A percentile compares a stretch with the other conserved stretches of the same genome.
Evolutionary conservation across 176 grass and related monocot species (phyloP).

Genomic region (Aegilops umbellulata): DNA sequence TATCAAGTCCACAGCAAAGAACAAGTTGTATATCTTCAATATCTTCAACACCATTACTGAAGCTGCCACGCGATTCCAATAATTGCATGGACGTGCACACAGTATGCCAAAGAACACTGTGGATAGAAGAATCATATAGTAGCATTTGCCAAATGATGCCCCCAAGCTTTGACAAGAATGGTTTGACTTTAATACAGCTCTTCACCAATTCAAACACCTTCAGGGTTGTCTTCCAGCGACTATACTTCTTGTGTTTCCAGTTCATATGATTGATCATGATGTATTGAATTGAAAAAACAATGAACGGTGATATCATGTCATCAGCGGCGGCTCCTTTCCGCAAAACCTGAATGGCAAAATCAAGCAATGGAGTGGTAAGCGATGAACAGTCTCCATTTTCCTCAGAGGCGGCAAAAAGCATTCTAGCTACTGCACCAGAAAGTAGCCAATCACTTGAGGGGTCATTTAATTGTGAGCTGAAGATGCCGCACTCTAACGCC

Average conservation of each 20-base stretch:
- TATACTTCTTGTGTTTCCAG: conserved; percentile 79
- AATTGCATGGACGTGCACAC: conserved; percentile 51
- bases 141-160: conserved; percentile 72
- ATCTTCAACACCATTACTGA: conserved; percentile 48
- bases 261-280: conserved; percentile 89
- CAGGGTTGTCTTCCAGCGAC: conserved; percentile 64
- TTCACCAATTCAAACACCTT: conserved; percentile 88
- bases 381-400: conserved; percentile 60
- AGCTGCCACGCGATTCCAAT: conserved; percentile 46
- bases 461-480: conserved; percentile 51
- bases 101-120: conserved; percentile 60
- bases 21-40: conserved; percentile 66
- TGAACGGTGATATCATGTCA: conserved; percentile 56
- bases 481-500: conserved; percentile 60
- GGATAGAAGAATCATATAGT: conserved; percentile 78
- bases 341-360: conserved; percentile 82
- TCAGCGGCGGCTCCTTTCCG: conserved; percentile 60
- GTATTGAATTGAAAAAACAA: conserved; percentile 79
- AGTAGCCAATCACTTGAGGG: conserved; percentile 78
- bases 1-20: conserved; percentile 70
- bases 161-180: conserved; percentile 48
- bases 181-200: conserved; percentile 60
- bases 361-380: conserved; percentile 84
- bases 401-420: conserved; percentile 64
- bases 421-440: conserved; percentile 68